These are phyloP conservation scores for Apiotrichum mycotoxinovorans DNA, from an alignment of 1,284 basidiomycete genomes.

Conservation along the genomic window DNA sequence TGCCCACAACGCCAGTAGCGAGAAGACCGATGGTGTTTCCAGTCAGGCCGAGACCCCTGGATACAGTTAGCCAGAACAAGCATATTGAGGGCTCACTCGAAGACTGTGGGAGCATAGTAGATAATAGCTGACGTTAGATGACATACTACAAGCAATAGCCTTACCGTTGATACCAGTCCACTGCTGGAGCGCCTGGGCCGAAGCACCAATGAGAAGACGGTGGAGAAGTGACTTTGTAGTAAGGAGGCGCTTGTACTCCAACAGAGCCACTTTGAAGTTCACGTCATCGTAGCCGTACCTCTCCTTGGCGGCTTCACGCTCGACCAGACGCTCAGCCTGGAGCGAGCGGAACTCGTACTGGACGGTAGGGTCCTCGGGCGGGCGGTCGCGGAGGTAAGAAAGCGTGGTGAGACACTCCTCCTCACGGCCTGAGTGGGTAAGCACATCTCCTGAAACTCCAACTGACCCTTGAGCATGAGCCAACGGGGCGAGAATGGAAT, in stretches of 20 bases:
- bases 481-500: conserved; percentile 57
- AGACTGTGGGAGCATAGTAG: too few species aligned
- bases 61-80: conserved; percentile 4
- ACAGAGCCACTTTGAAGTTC: conserved; percentile 32
- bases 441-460: too few species aligned
- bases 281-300: conserved; percentile 43
- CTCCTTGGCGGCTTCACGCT: conserved; percentile 57
- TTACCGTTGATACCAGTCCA: conserved; percentile 44
- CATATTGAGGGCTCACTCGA: not conserved
- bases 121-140: too few species aligned
- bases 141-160: too few species aligned
- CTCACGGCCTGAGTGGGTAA: conserved; percentile 56
- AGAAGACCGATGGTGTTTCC: conserved; percentile 60
- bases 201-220: conserved; percentile 44
- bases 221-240: conserved; percentile 42
- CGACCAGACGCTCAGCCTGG: conserved; percentile 70
- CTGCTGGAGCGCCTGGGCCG: conserved; percentile 47
- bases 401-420: conserved; percentile 68
- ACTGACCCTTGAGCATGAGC: conserved; percentile 51
- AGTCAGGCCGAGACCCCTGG: conserved; percentile 19
- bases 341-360: conserved; percentile 79
- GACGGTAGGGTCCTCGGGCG: conserved; percentile 62
- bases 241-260: conserved; percentile 46
- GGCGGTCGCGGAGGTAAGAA: conserved; percentile 59
- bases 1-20: conserved; percentile 76